These are phyloP conservation scores for Arthrobotrys sphaeroides DNA, from an alignment of 2,329 filamentous ascomycete species.

Conservation along the genomic window DNA sequence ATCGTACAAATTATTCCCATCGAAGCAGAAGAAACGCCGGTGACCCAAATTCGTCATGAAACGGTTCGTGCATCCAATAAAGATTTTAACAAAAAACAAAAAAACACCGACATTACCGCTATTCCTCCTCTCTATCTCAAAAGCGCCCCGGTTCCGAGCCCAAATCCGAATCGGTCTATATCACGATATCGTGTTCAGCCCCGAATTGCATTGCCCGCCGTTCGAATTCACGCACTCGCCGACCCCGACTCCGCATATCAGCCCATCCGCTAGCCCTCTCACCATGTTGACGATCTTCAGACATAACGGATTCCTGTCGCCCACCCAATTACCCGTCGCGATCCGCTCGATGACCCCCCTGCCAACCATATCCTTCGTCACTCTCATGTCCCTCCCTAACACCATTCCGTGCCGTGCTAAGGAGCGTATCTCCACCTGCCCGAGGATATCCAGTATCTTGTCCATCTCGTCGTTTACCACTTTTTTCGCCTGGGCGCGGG, in stretches of 20 bases:
- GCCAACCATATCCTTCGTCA: slow-evolving; percentile 52
- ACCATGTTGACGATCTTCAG: slow-evolving; percentile 52
- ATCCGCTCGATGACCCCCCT: slow-evolving; percentile 45
- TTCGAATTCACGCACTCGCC: slow-evolving; percentile 47
- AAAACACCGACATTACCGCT: neutral
- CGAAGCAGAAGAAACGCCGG: slow-evolving; percentile 18
- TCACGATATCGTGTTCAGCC: slow-evolving; percentile 35
- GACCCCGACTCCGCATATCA: slow-evolving; percentile 47
- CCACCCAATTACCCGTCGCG: slow-evolving; percentile 49
- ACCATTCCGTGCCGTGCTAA: slow-evolving; percentile 46
- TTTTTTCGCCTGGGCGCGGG: slow-evolving; percentile 25
- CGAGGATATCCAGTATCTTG: slow-evolving; percentile 52
- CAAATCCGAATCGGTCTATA: neutral
- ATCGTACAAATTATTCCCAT: slow-evolving; percentile 34
- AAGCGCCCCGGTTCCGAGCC: too few species aligned
- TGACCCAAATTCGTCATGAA: slow-evolving; percentile 21
- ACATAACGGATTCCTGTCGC: slow-evolving; percentile 46
- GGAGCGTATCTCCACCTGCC: slow-evolving; percentile 46
- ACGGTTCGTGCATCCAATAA: slow-evolving; percentile 17
- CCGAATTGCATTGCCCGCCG: slow-evolving; percentile 39
- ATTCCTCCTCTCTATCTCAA: neutral
- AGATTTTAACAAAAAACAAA: too few species aligned
- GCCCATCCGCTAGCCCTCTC: slow-evolving; percentile 37
- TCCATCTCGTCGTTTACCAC: slow-evolving; percentile 49
- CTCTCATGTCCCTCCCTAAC: slow-evolving; percentile 22